A percentile compares a stretch with the other conserved stretches of the same genome.
These are phyloP conservation scores for Scedosporium apiospermum DNA, from an alignment of 2,329 filamentous ascomycete genomes.

Conservation along the genomic window DNA sequence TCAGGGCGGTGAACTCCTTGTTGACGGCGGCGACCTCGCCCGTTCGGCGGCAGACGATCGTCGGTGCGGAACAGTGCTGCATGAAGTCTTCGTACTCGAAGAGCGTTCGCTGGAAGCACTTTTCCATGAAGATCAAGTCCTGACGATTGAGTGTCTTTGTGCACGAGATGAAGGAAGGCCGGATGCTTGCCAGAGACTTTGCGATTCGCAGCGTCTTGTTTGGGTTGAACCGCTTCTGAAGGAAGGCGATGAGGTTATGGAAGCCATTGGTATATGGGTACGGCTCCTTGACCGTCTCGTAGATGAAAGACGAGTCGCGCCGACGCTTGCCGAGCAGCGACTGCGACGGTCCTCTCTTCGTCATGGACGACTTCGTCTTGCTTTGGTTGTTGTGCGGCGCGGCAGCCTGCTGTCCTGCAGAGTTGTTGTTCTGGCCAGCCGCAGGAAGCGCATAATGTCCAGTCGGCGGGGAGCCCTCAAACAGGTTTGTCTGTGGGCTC, in stretches of 20 bases:
- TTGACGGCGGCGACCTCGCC: slow-evolving; percentile 93
- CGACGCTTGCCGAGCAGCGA: slow-evolving; percentile 48
- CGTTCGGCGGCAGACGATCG: slow-evolving; percentile 81
- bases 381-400: slow-evolving; percentile 28
- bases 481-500: slow-evolving; percentile 46
- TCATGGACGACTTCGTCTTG: slow-evolving; percentile 25
- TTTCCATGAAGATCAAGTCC: slow-evolving; percentile 95
- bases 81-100: slow-evolving; percentile 93
- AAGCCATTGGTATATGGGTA: slow-evolving; percentile 88
- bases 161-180: slow-evolving; percentile 86
- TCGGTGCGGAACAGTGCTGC: slow-evolving; percentile 78
- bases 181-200: slow-evolving; percentile 78
- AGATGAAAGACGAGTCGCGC: slow-evolving; percentile 74
- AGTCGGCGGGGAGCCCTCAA: slow-evolving; percentile 38
- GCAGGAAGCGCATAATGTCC: slow-evolving; percentile 6
- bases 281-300: slow-evolving; percentile 80
- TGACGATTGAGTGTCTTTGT: slow-evolving; percentile 80
- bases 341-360: slow-evolving; percentile 32
- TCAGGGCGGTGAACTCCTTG: slow-evolving; percentile 93
- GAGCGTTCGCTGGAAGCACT: slow-evolving; percentile 85
- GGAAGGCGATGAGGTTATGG: slow-evolving; percentile 73
- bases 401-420: slow-evolving; percentile 16
- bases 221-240: slow-evolving; percentile 68
- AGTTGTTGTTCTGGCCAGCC: neutral
- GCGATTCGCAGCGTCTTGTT: slow-evolving; percentile 75